Evolutionary conservation across 306 rosid genomes (phyloP).

Genomic region (Trifolium repens): DNA sequence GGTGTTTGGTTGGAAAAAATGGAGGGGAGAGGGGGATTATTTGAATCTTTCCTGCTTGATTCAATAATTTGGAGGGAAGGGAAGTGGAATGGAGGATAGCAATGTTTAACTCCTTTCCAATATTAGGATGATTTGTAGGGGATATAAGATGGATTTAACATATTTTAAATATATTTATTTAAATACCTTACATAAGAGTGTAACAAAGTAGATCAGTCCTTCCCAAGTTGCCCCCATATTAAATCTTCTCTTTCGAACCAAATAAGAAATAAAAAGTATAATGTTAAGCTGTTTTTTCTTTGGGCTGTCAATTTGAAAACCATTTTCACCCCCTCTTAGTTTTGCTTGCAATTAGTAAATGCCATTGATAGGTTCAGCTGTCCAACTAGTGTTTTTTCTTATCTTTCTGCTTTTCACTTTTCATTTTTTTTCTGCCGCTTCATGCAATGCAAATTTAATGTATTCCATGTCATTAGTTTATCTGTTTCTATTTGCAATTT

Average conservation of each 20-base stretch:
- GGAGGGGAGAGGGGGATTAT: neutral
- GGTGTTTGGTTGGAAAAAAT: neutral
- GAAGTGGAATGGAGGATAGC: neutral
- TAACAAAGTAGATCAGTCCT: neutral
- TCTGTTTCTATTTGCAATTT: slow-evolving; percentile 12
- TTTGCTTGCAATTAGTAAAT: neutral
- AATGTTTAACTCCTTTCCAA: neutral
- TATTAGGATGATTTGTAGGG: neutral
- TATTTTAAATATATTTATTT: no score
- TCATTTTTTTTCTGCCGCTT: neutral
- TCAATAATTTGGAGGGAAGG: neutral
- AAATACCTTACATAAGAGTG: neutral
- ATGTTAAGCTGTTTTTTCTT: neutral
- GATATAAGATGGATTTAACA: neutral
- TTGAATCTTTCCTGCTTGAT: neutral
- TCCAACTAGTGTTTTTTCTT: neutral
- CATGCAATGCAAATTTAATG: neutral
- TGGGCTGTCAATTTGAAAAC: neutral
- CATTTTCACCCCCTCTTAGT: neutral
- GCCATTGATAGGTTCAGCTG: neutral
- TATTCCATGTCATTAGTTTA: slow-evolving; percentile 10
- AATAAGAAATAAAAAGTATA: neutral
- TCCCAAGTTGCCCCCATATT: no score
- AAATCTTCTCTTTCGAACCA: neutral
- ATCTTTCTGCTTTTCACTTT: neutral